Evolutionary conservation across 2,329 filamentous ascomycete genomes (phyloP).

Genomic region (Colletotrichum spinosum): DNA sequence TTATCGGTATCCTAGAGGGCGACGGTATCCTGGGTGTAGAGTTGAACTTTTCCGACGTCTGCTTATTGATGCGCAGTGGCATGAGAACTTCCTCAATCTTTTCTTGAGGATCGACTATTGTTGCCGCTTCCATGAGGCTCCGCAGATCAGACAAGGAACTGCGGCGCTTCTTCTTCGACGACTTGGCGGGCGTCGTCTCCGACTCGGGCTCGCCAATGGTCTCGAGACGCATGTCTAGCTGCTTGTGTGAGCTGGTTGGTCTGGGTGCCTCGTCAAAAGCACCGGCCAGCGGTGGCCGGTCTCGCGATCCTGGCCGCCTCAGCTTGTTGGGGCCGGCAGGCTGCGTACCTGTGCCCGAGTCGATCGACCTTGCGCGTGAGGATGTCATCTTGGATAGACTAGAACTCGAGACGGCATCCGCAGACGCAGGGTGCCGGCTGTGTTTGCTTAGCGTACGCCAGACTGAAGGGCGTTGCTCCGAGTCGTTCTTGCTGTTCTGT

Average conservation of each 20-base stretch:
- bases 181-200: slow-evolving; percentile 46
- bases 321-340: slow-evolving; percentile 59
- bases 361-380: slow-evolving; percentile 82
- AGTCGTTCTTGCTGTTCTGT: slow-evolving; percentile 80
- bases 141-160: slow-evolving; percentile 92
- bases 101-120: slow-evolving; percentile 56
- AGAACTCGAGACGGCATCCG: slow-evolving; percentile 67
- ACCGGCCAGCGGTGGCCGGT: slow-evolving; percentile 70
- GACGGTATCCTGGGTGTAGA: slow-evolving; percentile 59
- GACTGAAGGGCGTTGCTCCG: slow-evolving; percentile 77
- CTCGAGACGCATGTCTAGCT: slow-evolving; percentile 66
- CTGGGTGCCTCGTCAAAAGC: slow-evolving; percentile 70
- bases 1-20: slow-evolving; percentile 65
- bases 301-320: slow-evolving; percentile 66
- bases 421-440: slow-evolving; percentile 68
- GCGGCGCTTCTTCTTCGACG: slow-evolving; percentile 81
- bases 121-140: slow-evolving; percentile 72
- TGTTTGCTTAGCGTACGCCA: slow-evolving; percentile 92
- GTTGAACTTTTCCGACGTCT: slow-evolving; percentile 68
- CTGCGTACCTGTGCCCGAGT: slow-evolving; percentile 71
- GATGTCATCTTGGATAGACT: slow-evolving; percentile 74
- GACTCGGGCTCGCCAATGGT: slow-evolving; percentile 70
- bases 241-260: slow-evolving; percentile 66
- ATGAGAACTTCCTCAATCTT: slow-evolving; percentile 53
- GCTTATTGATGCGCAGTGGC: slow-evolving; percentile 64